phyloP scores from a whole-genome alignment of 805 yeast genomes.

The Starmera dryadoides region DNA sequence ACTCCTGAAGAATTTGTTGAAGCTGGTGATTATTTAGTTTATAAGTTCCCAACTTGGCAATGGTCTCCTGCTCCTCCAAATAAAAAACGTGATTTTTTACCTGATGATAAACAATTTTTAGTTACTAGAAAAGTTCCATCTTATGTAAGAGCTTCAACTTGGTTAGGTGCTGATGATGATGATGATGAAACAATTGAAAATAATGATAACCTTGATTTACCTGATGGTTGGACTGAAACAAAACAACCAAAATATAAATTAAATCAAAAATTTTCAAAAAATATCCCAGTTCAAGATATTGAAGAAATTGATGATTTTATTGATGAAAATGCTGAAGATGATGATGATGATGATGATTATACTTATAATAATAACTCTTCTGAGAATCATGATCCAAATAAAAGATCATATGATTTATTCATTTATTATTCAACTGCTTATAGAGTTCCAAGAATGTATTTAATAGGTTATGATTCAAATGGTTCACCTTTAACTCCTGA shows the following conservation, averaged over 20 bases:
- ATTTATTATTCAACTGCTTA: conserved; percentile 92
- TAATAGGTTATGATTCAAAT: conserved; percentile 77
- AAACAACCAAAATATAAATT: conserved; percentile 12
- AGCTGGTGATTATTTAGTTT: conserved; percentile 90
- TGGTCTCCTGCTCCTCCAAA: conserved; percentile 65
- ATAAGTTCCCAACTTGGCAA: conserved; percentile 94
- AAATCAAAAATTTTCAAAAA: not conserved
- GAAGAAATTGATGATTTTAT: conserved; percentile 41
- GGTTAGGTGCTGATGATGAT: conserved; percentile 35
- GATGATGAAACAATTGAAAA: conserved; percentile 31
- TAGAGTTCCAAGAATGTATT: conserved; percentile 89
- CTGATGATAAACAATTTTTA: conserved; percentile 78
- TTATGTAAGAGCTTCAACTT: conserved; percentile 55
- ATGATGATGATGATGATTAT: conserved; percentile 27
- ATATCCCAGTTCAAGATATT: conserved; percentile 15
- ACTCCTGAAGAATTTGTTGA: conserved; percentile 92
- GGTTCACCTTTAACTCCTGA: conserved; percentile 84
- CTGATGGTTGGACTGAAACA: conserved; percentile 45
- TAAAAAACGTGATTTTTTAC: conserved; percentile 62
- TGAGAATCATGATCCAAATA: conserved; percentile 22
- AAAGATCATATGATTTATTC: conserved; percentile 79
- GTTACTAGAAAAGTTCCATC: conserved; percentile 90
- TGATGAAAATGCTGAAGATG: conserved; percentile 35
- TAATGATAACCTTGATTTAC: conserved; percentile 16
- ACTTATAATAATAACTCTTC: conserved; percentile 23